Conservation (phyloP, 805 yeast genomes). For the Wickerhamomyces mucosus region DNA sequence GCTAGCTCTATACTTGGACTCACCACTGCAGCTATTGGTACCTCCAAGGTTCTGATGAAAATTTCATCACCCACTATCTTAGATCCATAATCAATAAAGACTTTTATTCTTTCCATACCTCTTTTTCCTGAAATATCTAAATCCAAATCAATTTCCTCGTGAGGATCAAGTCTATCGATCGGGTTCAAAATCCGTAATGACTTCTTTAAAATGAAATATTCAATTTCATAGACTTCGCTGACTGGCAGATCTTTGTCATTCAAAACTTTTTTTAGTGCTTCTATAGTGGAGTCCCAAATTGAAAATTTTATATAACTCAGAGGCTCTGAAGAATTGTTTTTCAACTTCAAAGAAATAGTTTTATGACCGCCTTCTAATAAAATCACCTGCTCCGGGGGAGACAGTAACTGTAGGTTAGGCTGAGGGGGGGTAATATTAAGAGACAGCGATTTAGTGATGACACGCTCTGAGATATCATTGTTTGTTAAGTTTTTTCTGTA, state of each 20-base stretch:
- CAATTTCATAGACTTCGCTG: constrained; percentile 65
- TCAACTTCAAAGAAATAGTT: constrained; percentile 38
- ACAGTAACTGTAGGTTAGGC: constrained; percentile 48
- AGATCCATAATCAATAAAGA: constrained; percentile 58
- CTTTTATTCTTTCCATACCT: constrained; percentile 56
- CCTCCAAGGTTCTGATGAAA: constrained; percentile 46
- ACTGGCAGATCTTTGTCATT: constrained; percentile 38
- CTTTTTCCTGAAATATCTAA: constrained; percentile 63
- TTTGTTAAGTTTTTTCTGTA: constrained; percentile 10
- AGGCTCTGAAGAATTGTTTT: constrained; percentile 47
- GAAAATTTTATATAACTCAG: constrained; percentile 52
- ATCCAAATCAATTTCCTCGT: constrained; percentile 34
- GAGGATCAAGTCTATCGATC: constrained; percentile 21
- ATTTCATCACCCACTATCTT: constrained; percentile 23
- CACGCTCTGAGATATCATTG: constrained; percentile 11
- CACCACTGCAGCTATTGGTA: constrained; percentile 65
- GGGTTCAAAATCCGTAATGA: constrained; percentile 38
- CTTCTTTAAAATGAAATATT: constrained; percentile 51
- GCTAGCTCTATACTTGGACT: constrained; percentile 66
- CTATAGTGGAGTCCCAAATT: constrained; percentile 66
- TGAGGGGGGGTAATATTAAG: constrained; percentile 36
- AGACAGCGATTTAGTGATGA: constrained; percentile 20
- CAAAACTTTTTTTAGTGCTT: constrained; percentile 48
- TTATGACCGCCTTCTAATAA: constrained; percentile 68
- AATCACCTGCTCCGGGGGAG: constrained; percentile 50